These are phyloP conservation scores for Arachnopeziza araneosa DNA, from an alignment of 2,329 filamentous ascomycete species.

Conservation along the genomic window DNA sequence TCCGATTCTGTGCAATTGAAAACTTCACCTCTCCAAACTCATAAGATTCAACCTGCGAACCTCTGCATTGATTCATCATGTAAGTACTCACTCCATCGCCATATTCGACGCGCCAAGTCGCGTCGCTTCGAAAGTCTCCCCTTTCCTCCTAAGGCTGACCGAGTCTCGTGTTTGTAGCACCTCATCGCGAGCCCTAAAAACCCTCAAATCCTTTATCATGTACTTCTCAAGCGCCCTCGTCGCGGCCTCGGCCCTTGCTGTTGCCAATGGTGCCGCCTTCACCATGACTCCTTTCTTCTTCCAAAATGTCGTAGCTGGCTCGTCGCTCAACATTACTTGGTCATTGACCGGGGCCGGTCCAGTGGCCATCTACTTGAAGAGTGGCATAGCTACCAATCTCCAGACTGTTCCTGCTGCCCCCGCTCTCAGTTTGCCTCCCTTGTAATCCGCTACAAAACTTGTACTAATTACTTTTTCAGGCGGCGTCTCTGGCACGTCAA, in stretches of 20 bases:
- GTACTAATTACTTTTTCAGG: slow-evolving; percentile 11
- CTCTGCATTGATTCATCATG: not conserved
- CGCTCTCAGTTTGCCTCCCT: slow-evolving; percentile 16
- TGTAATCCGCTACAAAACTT: not conserved
- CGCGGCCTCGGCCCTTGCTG: slow-evolving; percentile 18
- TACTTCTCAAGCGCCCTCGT: slow-evolving; percentile 24
- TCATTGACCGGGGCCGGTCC: slow-evolving; percentile 15
- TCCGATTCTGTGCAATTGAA: not conserved
- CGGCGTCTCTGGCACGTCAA: slow-evolving; percentile 20
- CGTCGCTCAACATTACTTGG: slow-evolving; percentile 26
- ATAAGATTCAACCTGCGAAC: not conserved
- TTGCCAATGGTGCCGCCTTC: slow-evolving; percentile 21
- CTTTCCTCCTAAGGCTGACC: not conserved
- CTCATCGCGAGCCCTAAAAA: not conserved
- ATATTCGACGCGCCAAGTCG: not conserved
- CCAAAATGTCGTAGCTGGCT: slow-evolving; percentile 17
- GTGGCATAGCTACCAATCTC: slow-evolving; percentile 20
- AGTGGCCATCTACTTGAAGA: slow-evolving; percentile 25
- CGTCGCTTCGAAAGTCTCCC: not conserved
- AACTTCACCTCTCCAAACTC: not conserved
- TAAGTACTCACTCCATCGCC: not conserved
- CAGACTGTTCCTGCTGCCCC: slow-evolving; percentile 12
- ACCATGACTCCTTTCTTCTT: slow-evolving; percentile 22
- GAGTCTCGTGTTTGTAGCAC: not conserved
- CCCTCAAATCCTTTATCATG: slow-evolving; percentile 20